Evolutionary conservation across 139 green algal genomes (phyloP).

Genomic region (Pleodorina starrii): DNA sequence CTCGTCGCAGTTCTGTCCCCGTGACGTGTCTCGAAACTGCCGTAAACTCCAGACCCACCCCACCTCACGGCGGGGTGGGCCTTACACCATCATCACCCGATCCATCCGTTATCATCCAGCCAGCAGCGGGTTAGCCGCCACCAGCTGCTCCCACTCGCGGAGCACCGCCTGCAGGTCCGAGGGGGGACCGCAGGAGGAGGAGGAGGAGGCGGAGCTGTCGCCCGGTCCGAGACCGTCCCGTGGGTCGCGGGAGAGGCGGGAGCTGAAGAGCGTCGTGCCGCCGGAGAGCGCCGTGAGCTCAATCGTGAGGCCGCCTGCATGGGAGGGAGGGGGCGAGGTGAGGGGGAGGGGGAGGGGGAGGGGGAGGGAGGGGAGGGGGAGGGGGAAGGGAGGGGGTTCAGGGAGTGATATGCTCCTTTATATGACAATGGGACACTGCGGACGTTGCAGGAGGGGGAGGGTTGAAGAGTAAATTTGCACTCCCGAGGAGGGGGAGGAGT

Average conservation of each 20-base stretch:
- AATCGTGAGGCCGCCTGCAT: slow-evolving; percentile 25
- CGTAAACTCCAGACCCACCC: no score
- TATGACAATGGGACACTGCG: no score
- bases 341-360: background rate
- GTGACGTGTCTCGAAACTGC: no score
- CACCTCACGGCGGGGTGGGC: no score
- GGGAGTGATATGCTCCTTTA: no score
- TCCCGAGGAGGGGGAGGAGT: no score
- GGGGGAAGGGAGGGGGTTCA: no score
- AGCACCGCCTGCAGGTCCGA: slow-evolving; percentile 30
- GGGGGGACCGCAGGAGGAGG: background rate
- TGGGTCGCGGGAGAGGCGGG: background rate
- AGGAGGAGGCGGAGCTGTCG: background rate
- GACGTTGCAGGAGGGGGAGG: no score
- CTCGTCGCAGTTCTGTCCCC: no score
- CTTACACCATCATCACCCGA: no score
- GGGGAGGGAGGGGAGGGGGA: background rate
- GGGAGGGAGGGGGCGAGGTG: background rate
- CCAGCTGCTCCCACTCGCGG: background rate
- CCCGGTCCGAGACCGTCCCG: background rate
- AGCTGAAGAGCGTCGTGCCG: background rate
- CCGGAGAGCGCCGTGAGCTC: background rate
- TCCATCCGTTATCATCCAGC: no score
- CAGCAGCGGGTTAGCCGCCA: background rate
- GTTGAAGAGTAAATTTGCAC: no score